Conservation (phyloP, 2,329 filamentous ascomycete genomes). For the Elsinoe perseae region DNA sequence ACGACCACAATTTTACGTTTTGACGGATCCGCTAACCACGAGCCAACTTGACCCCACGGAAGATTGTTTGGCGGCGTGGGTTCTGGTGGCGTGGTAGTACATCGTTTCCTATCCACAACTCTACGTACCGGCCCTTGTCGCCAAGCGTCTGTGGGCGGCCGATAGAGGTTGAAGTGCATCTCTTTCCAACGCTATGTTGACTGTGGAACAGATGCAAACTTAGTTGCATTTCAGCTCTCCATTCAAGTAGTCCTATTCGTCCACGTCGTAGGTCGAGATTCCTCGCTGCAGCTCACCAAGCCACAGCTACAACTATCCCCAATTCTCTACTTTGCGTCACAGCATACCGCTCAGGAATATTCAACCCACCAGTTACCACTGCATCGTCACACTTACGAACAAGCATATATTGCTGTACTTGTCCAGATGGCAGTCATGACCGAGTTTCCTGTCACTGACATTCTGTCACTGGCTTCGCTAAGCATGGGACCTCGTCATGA, state of each 20-base stretch:
- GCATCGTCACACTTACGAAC: background rate
- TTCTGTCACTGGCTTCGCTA: conserved; percentile 9
- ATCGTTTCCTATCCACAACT: conserved; percentile 11
- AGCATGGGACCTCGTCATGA: conserved; percentile 12
- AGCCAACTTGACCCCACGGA: conserved; percentile 3
- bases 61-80: conserved; percentile 3
- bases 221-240: background rate
- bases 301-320: conserved; percentile 14
- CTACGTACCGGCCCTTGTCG: conserved; percentile 5
- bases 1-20: conserved; percentile 9
- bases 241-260: conserved; percentile 17
- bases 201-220: conserved; percentile 12
- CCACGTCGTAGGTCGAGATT: conserved; percentile 15
- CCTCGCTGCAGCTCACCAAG: conserved; percentile 10
- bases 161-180: background rate
- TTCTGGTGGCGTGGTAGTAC: conserved; percentile 11
- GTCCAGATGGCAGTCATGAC: conserved; percentile 21
- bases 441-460: conserved; percentile 12
- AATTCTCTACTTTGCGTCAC: conserved; percentile 5
- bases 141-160: conserved; percentile 4
- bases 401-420: conserved; percentile 37
- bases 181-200: conserved; percentile 3
- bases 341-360: background rate
- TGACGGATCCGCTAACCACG: background rate
- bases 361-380: background rate